Base-by-base conservation (phyloP, 306 rosid genomes). In the Herpetospermum pedunculosum region DNA sequence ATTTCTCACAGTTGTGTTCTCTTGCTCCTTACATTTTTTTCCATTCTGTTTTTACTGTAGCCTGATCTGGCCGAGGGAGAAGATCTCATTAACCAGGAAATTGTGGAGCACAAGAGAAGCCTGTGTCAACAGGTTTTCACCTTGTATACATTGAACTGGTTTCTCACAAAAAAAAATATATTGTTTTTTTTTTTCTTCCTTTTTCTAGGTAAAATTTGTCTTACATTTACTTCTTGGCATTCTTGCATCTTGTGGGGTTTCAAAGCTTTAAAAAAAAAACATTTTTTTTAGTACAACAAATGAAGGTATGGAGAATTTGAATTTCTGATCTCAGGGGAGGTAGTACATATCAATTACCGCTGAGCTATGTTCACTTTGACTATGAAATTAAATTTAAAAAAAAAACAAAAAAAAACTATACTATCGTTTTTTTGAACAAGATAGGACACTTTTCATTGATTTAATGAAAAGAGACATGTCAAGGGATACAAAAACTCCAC, bases 31-130 rank as follows among this genome's bases (percentile, higher is more conserved):
- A 67, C 32, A 14, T 54, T 26, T 6, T 54, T 26, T 67, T 62
- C 58, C 68, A 76, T 76, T 83, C 74, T 72, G 75, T 83, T 77
- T 63, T 72, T 43, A 68, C 74, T 80, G 83, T 80, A 92, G 98
- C 96, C 98, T 70, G 91, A 87, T 84, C 86, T 92, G 77, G 77
- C 88, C 3, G 89, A 88, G 74, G 92, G 89, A 83, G 96, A 91
- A 74, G 97, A 92, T 70, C 84, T 77, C 29, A 82, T 90, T 75
- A 83, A 78, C 75, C 87, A 87, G 74, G 90, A 88, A 77, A 90
- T 90, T 77, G 60, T 81, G 81, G 91, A 81, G 83, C 90, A 87
- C 21, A 81, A 87, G 79, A 83, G 87, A 83, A 84, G 81, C 40
- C 76, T 90, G 41, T 78, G 72, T 23, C 88, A 85, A 79, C 90